phyloP scores from a whole-genome alignment of 768 basidiomycete genomes.

The Tricholoma bakamatsutake region DNA sequence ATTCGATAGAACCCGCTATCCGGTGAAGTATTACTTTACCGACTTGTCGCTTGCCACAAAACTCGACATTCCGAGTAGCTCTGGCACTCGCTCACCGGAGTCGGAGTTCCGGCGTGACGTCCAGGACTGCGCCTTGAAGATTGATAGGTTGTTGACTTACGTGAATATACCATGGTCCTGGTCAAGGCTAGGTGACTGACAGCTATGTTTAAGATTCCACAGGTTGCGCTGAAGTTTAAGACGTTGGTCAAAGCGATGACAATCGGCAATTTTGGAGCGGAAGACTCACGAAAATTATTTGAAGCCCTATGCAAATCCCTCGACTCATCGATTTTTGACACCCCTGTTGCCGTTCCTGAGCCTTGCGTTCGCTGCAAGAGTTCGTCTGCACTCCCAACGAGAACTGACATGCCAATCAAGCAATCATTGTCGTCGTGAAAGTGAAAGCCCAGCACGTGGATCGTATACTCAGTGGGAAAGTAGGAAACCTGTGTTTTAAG shows the following conservation, averaged over 20 bases:
- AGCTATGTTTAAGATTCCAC: slow-evolving; percentile 28
- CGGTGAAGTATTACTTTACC: slow-evolving; percentile 25
- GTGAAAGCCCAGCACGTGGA: not conserved
- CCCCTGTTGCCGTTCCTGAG: slow-evolving; percentile 1
- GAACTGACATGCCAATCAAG: not conserved
- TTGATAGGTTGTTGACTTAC: slow-evolving; percentile 29
- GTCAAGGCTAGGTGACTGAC: not conserved
- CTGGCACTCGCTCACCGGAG: slow-evolving; percentile 3
- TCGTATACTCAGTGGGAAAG: not conserved
- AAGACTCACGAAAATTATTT: slow-evolving; percentile 43
- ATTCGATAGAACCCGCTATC: slow-evolving; percentile 16
- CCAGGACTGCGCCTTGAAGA: slow-evolving; percentile 33
- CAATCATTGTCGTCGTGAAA: not conserved
- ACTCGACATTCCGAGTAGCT: slow-evolving; percentile 7
- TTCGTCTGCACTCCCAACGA: not conserved
- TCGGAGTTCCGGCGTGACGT: slow-evolving; percentile 32
- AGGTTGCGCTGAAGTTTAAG: slow-evolving; percentile 34
- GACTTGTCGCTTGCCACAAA: slow-evolving; percentile 23
- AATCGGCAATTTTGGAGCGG: slow-evolving; percentile 40
- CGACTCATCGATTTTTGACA: slow-evolving; percentile 35
- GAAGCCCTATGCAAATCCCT: slow-evolving; percentile 43
- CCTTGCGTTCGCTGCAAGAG: not conserved
- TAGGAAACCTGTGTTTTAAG: not conserved
- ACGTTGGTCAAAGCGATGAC: slow-evolving; percentile 44
- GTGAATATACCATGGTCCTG: slow-evolving; percentile 14